Evolutionary conservation across 805 yeast genomes (phyloP), one percentile per base, ranked within the genome.

Genomic region (Schizosaccharomyces lindneri): DNA sequence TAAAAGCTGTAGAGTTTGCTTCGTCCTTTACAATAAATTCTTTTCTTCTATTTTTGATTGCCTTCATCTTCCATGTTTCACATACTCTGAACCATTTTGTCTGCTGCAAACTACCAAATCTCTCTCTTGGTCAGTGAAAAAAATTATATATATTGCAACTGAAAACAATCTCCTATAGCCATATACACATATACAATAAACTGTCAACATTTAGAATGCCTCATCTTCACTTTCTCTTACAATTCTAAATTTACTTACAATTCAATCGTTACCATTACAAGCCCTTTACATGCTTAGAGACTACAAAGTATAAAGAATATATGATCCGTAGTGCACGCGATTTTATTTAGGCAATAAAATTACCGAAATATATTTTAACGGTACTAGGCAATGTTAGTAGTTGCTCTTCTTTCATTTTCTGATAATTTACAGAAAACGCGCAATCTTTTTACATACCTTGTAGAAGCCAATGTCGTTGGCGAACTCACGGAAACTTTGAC

Each of bases 401-500:
- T 13, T 11, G 41, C 13, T 36, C 15, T 36, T 4, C 4, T 36
- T 11, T 36, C 15, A 11, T 36, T 11, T 36, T 36, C 13, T 36
- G 13, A 9, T 7, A 13, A 1, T 29, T n/a, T n/a, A 3, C 39
- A n/a, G 36, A 32, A 27, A 15, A 55, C 1, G n/a, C 15, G 9
- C 7, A 29, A 17, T 27, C n/a, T 27, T 27, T 27, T 3, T 3
- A 31, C 63, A 19, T 62, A 65, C 67, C 82, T 93, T 93, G 93
- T 82, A 77, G 95, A 93, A 93, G 75, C 99, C 99, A 76, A 93
- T 93, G 80, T 93, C 97, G 77, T 81, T 76, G 73, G 99, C 97
- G 81, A 82, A 90, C 82, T 93, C 99, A 84, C 99, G 89, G 97
- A 93, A 93, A 81, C 96, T 90, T 83, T 93, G 99, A 86, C 99